Evolutionary conservation across 768 basidiomycete genomes (phyloP), one percentile per base, ranked within the genome.

Genomic region (Pulveroboletus sp.): DNA sequence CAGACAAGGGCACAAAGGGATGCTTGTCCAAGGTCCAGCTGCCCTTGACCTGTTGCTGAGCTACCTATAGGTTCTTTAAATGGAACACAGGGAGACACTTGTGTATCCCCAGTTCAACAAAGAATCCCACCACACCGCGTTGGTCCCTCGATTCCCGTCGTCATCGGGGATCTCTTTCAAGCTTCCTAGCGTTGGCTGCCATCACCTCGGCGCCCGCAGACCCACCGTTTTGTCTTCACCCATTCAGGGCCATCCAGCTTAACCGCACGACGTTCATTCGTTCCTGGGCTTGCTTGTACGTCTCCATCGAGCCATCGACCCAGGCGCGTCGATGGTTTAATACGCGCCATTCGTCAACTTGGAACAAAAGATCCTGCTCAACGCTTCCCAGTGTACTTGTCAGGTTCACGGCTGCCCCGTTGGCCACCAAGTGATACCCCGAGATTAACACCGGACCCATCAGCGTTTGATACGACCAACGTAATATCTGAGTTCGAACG

Each of bases 201-300:
- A 31, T 42, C 12, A 33, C 36, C 43, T 27, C 26, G 68, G 17
- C 8, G 65, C 46, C 27, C 40, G 57, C 58, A 12, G 53, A 46
- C 5, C 66, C 69, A 10, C 64, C 65, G 66, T 24, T 65, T 68
- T 61, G 42, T 39, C 74, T 95, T 95, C 56, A 94, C 92, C 60
- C 93, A 94, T 6, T 91, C 92, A 6, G 93, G 92, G 67, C 95
- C 93, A 58, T 95, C 92, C 28, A 95, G 89, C 63, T 21, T 21
- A 91, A 93, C 6, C 31, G 32, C 11, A 32, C 38, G n/a, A 46
- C 36, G 18, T 55, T 21, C n/a, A 11, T 11, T 5, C 12, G 11
- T 18, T 51, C 38, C 17, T 41, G 11, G 27, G 11, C 39, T 46
- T 46, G 47, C 18, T 39, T 49, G 42, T 49, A 33, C 17, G 28